Percentiles rank a stretch among this genome's conserved stretches.
phyloP scores from a whole-genome alignment of 176 grass and related monocot species.

The Zea luxurians region DNA sequence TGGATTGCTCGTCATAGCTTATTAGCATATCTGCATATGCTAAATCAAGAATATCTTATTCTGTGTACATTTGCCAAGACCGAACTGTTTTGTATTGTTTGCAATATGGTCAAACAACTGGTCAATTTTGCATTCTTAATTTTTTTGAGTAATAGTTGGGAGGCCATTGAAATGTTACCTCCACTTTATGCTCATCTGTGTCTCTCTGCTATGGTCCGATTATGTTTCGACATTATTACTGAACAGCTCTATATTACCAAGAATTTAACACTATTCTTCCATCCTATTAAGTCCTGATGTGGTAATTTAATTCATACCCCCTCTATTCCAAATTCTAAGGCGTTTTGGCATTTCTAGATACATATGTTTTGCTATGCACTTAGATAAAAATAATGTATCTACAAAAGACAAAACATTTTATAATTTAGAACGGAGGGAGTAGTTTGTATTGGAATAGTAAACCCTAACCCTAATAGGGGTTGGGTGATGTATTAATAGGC shows the following conservation, averaged over 20 bases:
- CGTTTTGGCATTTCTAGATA: too few species aligned
- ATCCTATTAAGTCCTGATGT: not conserved
- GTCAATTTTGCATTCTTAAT: not conserved
- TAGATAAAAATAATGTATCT: too few species aligned
- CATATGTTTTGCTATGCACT: too few species aligned
- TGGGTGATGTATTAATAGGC: too few species aligned
- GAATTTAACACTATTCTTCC: not conserved
- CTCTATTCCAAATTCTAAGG: too few species aligned
- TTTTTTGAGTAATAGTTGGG: conserved; percentile 23
- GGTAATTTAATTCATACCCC: not conserved
- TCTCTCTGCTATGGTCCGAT: not conserved
- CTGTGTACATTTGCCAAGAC: not conserved
- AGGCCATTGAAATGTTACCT: conserved; percentile 2
- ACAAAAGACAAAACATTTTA: too few species aligned
- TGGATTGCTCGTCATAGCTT: not conserved
- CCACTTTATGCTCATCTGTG: not conserved
- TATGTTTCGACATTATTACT: not conserved
- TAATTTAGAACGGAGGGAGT: too few species aligned
- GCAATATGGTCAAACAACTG: not conserved
- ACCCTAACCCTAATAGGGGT: too few species aligned
- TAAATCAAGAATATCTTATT: not conserved
- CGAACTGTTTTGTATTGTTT: not conserved
- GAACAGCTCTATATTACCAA: not conserved
- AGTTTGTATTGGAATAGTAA: too few species aligned
- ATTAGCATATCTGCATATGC: not conserved